A percentile compares a stretch with the other conserved stretches of the same genome.
Conservation (phyloP, 805 yeast genomes). For the Nakazawaea peltata region DNA sequence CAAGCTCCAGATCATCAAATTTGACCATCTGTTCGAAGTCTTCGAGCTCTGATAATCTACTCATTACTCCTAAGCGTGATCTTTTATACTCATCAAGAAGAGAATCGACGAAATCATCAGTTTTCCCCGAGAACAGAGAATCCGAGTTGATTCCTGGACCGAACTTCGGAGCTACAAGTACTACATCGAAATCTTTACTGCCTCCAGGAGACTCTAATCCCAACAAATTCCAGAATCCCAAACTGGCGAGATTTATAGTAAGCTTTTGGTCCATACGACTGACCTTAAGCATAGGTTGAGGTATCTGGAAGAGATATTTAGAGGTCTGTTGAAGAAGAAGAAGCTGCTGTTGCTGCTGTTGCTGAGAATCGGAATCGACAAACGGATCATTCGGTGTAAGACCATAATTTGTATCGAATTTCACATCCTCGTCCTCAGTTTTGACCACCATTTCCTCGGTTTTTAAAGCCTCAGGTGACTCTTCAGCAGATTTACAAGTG, state of each 20-base stretch:
- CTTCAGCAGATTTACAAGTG: too few species aligned
- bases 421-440: too few species aligned
- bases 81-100: slow-evolving; percentile 36
- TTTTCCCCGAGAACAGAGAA: slow-evolving; percentile 20
- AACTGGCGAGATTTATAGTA: slow-evolving; percentile 39
- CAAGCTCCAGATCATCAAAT: background rate
- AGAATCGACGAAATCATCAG: slow-evolving; percentile 28
- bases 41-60: slow-evolving; percentile 3
- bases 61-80: slow-evolving; percentile 37
- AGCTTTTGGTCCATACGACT: slow-evolving; percentile 29
- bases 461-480: too few species aligned
- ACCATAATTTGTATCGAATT: too few species aligned
- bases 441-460: too few species aligned
- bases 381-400: too few species aligned
- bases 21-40: too few species aligned
- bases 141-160: slow-evolving; percentile 13
- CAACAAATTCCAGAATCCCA: slow-evolving; percentile 48
- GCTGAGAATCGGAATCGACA: too few species aligned
- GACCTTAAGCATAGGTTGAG: slow-evolving; percentile 26
- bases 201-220: slow-evolving; percentile 46
- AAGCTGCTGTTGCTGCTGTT: too few species aligned
- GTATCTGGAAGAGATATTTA: slow-evolving; percentile 24
- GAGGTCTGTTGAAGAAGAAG: too few species aligned
- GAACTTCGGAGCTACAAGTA: slow-evolving; percentile 30
- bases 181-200: slow-evolving; percentile 41